A percentile compares a stretch with the other conserved stretches of the same genome.
phyloP scores from a whole-genome alignment of 257 asterid genomes.

The Jacaranda copaia region DNA sequence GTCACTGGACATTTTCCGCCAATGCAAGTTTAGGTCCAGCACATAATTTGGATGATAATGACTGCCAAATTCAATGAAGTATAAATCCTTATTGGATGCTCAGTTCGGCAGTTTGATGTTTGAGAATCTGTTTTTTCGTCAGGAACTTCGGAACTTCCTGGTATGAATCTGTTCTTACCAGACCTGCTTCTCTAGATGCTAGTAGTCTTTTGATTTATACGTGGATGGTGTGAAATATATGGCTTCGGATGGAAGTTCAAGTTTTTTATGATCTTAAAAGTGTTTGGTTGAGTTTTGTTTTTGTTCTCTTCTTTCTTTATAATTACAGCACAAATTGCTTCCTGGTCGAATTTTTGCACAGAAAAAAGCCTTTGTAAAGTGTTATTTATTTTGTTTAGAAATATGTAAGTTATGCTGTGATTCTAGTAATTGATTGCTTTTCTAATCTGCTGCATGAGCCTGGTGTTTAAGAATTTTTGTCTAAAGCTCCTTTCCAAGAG shows the following conservation, averaged over 20 bases:
- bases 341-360: not conserved
- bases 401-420: not conserved
- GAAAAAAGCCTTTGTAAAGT: not conserved
- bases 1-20: not conserved
- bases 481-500: too few species aligned
- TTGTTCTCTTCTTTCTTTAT: not conserved
- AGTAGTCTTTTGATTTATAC: constrained; percentile 1
- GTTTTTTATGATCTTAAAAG: too few species aligned
- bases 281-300: not conserved
- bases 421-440: not conserved
- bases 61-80: constrained; percentile 31
- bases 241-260: not conserved
- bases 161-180: constrained; percentile 35
- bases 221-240: not conserved
- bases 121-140: too few species aligned
- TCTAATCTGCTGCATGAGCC: too few species aligned
- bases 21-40: not conserved
- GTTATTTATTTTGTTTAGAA: too few species aligned
- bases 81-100: constrained; percentile 24
- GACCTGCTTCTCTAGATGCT: constrained; percentile 31
- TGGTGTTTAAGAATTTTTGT: too few species aligned
- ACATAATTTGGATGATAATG: constrained; percentile 1
- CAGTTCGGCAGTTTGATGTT: constrained; percentile 19
- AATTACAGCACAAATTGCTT: not conserved
- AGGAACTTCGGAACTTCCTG: too few species aligned